phyloP scores from a whole-genome alignment of 768 basidiomycete genomes.

The Astraeus odoratus region DNA sequence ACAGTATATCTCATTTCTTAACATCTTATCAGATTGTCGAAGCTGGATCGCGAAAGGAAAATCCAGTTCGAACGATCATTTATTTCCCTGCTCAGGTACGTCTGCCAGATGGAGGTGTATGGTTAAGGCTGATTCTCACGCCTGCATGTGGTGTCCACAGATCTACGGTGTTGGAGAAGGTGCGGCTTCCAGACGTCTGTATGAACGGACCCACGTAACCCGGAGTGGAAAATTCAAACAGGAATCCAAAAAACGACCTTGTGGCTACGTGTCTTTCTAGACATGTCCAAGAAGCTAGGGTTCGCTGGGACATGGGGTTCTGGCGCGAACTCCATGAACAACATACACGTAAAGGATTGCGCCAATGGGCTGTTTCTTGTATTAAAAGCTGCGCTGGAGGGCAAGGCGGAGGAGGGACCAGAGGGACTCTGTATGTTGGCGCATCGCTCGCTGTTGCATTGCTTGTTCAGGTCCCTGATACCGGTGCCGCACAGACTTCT shows the following conservation, averaged over 20 bases:
- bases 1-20: slow-evolving; percentile 14
- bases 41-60: slow-evolving; percentile 34
- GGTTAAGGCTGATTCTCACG: not conserved
- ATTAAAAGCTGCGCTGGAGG: slow-evolving; percentile 34
- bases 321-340: slow-evolving; percentile 32
- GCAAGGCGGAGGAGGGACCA: slow-evolving; percentile 34
- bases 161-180: slow-evolving; percentile 39
- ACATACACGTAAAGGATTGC: slow-evolving; percentile 36
- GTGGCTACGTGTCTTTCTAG: slow-evolving; percentile 32
- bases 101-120: not conserved
- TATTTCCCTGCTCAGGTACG: slow-evolving; percentile 31
- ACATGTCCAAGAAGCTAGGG: slow-evolving; percentile 26
- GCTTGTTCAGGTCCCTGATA: not conserved
- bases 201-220: not conserved
- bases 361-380: slow-evolving; percentile 29
- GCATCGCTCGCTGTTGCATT: not conserved
- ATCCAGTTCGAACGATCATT: slow-evolving; percentile 38
- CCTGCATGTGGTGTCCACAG: slow-evolving; percentile 13
- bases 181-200: slow-evolving; percentile 6
- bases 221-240: not conserved
- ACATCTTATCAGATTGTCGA: slow-evolving; percentile 26
- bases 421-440: slow-evolving; percentile 37
- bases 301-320: slow-evolving; percentile 38
- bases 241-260: slow-evolving; percentile 33
- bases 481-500: slow-evolving; percentile 26